Evolutionary conservation across 2,329 filamentous ascomycete species (phyloP), one percentile per base, ranked within the genome.

Genomic region (Lecanicillium sp.): DNA sequence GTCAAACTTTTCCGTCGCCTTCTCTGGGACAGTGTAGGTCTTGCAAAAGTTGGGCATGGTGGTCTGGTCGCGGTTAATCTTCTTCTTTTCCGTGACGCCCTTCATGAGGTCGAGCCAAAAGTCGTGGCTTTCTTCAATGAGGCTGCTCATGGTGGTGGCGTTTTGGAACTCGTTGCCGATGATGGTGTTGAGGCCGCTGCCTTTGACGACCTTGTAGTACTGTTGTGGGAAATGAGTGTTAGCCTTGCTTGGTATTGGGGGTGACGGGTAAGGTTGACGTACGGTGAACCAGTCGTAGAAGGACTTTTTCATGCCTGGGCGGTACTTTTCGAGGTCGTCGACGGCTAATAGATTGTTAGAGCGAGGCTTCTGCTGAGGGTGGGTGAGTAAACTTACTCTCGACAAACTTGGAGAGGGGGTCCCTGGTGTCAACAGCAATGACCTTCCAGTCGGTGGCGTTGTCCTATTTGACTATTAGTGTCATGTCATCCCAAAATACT

Each of bases 1-100:
- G 3, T 41, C 37, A 32, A 64, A 59, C 31, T 44, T 47, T 27
- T 50, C 45, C 1, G 55, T 58, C 2, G 60, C 51, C 9, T 57
- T 48, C 29, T 51, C 49, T 37, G 53, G 54, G n/a, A 48, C 38
- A 11, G 63, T 33, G 29, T 56, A 64, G 44, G 57, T 60, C 37
- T 53, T 50, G 41, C 48, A 50, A 31, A 51, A 51, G 8, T 43
- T 43, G 3, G 54, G 51, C 31, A 50, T 47, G 25, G 49, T 57
- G 0, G 63, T 67, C 53, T 68, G 64, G 46, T 64, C 62, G 43
- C 53, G 58, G 49, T 58, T 64, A 46, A 66, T 62, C 45, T 62
- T 51, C 12, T 56, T 53, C 6, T 53, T 52, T 38, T 62, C 49
- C 6, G 58, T 58, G 20, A 54, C 51, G 35, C 60, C 64, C 1